Conservation (phyloP, 2,329 filamentous ascomycete genomes). For the Fusarium buharicum region DNA sequence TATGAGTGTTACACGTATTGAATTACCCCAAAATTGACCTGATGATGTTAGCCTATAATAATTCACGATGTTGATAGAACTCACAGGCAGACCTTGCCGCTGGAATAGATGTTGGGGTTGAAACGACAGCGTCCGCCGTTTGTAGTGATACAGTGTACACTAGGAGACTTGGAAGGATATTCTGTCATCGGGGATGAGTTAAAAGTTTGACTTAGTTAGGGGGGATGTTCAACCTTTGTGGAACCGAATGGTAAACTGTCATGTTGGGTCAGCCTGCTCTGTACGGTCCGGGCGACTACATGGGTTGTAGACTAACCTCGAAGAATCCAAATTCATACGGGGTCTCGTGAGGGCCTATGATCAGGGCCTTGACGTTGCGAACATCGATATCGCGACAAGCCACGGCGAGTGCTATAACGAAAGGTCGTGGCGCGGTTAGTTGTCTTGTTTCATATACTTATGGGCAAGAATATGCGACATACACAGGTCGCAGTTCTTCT, state of each 20-base stretch:
- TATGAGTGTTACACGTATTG: neutral
- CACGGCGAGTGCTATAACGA: conserved; percentile 77
- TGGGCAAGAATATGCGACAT: conserved; percentile 50
- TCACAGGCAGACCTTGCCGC: conserved; percentile 91
- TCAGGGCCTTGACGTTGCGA: conserved; percentile 84
- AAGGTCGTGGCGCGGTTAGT: conserved; percentile 13
- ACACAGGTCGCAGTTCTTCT: conserved; percentile 87
- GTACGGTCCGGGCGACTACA: neutral
- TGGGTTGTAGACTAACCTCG: conserved; percentile 69
- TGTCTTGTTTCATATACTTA: neutral
- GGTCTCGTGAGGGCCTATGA: conserved; percentile 92
- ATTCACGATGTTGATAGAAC: conserved; percentile 49
- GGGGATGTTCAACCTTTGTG: conserved; percentile 68
- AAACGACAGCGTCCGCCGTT: conserved; percentile 90
- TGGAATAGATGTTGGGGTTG: conserved; percentile 95
- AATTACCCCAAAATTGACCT: conserved; percentile 86
- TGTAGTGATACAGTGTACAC: conserved; percentile 78
- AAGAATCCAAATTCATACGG: conserved; percentile 99
- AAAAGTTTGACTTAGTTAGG: conserved; percentile 12
- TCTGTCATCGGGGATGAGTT: conserved; percentile 61
- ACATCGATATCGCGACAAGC: conserved; percentile 90
- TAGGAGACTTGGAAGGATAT: conserved; percentile 77
- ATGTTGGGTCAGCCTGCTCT: conserved; percentile 6
- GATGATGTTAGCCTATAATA: conserved; percentile 30
- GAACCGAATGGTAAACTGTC: conserved; percentile 80